phyloP scores from a whole-genome alignment of 2,329 filamentous ascomycete genomes.

The Fusarium palustre region DNA sequence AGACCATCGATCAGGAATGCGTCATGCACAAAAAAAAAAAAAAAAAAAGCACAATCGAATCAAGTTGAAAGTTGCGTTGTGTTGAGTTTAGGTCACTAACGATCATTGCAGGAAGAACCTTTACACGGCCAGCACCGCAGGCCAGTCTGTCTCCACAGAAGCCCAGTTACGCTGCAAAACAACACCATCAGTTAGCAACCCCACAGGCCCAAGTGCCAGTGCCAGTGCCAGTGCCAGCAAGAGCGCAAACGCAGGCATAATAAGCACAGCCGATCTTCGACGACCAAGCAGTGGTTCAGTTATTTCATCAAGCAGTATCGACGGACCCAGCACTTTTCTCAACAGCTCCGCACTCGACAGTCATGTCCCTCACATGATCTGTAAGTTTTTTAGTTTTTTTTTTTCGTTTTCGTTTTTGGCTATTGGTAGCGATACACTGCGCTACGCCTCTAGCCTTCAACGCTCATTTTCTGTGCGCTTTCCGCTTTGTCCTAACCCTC shows the following conservation, averaged over 20 bases:
- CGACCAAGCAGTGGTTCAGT: constrained; percentile 54
- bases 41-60: constrained; percentile 9
- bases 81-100: constrained; percentile 41
- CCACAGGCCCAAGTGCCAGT: constrained; percentile 27
- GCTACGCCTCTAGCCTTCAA: constrained; percentile 21
- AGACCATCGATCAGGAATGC: constrained; percentile 18
- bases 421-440: constrained; percentile 1
- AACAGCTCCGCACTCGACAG: constrained; percentile 52
- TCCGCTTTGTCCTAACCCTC: background rate
- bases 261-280: constrained; percentile 53
- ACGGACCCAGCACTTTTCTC: constrained; percentile 45
- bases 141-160: constrained; percentile 57
- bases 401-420: no score
- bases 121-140: constrained; percentile 54
- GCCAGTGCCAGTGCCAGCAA: constrained; percentile 1
- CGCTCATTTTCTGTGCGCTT: constrained; percentile 39
- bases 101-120: constrained; percentile 57
- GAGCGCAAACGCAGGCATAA: constrained; percentile 34
- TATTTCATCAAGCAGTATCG: constrained; percentile 50
- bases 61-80: constrained; percentile 4
- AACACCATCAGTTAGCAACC: constrained; percentile 44
- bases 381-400: constrained; percentile 54
- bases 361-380: constrained; percentile 62
- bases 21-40: no score
- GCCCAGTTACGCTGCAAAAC: constrained; percentile 57